phyloP scores from a whole-genome alignment of 2,329 filamentous ascomycete species.

The Stachybotrys chlorohalonatus region DNA sequence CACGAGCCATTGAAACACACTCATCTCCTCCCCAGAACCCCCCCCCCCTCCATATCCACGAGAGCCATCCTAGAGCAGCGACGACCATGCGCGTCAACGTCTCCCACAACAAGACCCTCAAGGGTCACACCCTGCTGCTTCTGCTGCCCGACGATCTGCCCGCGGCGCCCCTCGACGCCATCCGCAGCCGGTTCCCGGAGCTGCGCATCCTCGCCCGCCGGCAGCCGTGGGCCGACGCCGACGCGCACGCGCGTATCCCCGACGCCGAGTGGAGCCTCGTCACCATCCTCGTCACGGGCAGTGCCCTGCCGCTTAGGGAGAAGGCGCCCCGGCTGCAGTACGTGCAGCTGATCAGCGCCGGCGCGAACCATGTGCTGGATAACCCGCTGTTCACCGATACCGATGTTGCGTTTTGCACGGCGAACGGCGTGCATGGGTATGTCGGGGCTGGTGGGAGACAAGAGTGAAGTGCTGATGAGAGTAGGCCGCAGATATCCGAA shows the following conservation, averaged over 20 bases:
- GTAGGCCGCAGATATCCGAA: conserved; percentile 46
- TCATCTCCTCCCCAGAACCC: neutral
- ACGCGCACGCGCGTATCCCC: conserved; percentile 12
- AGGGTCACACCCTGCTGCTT: conserved; percentile 40
- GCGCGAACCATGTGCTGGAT: conserved; percentile 39
- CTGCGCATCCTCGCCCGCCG: conserved; percentile 27
- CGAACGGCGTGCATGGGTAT: conserved; percentile 49
- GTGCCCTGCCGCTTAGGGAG: conserved; percentile 30
- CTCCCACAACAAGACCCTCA: conserved; percentile 26
- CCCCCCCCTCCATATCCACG: neutral
- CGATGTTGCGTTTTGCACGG: conserved; percentile 41
- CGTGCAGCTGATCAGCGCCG: conserved; percentile 46
- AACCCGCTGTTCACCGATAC: conserved; percentile 40
- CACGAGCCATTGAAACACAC: neutral
- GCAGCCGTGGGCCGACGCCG: conserved; percentile 17
- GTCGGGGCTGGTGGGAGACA: neutral
- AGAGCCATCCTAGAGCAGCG: neutral
- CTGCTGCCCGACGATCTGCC: conserved; percentile 23
- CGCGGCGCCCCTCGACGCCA: conserved; percentile 20
- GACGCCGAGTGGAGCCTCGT: conserved; percentile 35
- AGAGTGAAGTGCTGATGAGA: neutral
- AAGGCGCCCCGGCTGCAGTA: conserved; percentile 38
- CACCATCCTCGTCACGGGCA: conserved; percentile 38
- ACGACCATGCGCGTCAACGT: conserved; percentile 3
- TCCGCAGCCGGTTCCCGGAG: conserved; percentile 32